Percentiles rank a stretch among this genome's conserved stretches.
phyloP scores from a whole-genome alignment of 179 eudicot species.

The Spergularia azorica region DNA sequence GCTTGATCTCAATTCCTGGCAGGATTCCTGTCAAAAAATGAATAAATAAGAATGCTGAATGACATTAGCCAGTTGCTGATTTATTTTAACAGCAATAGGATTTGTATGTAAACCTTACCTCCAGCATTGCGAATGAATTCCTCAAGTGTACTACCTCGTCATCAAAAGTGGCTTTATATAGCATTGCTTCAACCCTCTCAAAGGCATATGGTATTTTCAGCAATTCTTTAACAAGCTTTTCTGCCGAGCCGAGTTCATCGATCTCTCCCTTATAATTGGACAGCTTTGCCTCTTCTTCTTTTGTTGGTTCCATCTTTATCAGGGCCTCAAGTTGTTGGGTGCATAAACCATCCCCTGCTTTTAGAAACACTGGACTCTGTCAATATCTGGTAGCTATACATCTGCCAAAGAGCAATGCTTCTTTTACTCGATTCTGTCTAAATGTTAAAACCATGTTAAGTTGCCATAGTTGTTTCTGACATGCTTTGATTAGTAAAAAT shows the following conservation, averaged over 20 bases:
- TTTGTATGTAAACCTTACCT: constrained; percentile 50
- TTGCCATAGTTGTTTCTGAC: no score
- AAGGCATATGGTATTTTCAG: constrained; percentile 74
- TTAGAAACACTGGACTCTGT: background rate
- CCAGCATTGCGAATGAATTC: constrained; percentile 84
- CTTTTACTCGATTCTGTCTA: background rate
- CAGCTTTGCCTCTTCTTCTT: constrained; percentile 82
- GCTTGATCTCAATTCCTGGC: constrained; percentile 92
- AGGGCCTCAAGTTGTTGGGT: constrained; percentile 86
- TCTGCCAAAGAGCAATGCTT: background rate
- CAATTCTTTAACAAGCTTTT: constrained; percentile 65
- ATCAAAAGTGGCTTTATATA: constrained; percentile 83
- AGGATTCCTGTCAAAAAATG: constrained; percentile 63
- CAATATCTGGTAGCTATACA: background rate
- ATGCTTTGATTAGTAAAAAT: no score
- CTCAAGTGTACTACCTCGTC: constrained; percentile 79
- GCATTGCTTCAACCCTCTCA: constrained; percentile 87
- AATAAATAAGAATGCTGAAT: background rate
- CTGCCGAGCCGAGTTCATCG: constrained; percentile 77
- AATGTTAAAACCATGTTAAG: no score
- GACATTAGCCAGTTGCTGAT: background rate
- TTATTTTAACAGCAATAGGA: background rate
- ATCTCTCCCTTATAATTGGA: constrained; percentile 61
- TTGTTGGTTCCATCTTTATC: constrained; percentile 84
- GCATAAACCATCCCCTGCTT: constrained; percentile 75